phyloP scores from a whole-genome alignment of 805 yeast genomes.

The Sungouiella blattae region DNA sequence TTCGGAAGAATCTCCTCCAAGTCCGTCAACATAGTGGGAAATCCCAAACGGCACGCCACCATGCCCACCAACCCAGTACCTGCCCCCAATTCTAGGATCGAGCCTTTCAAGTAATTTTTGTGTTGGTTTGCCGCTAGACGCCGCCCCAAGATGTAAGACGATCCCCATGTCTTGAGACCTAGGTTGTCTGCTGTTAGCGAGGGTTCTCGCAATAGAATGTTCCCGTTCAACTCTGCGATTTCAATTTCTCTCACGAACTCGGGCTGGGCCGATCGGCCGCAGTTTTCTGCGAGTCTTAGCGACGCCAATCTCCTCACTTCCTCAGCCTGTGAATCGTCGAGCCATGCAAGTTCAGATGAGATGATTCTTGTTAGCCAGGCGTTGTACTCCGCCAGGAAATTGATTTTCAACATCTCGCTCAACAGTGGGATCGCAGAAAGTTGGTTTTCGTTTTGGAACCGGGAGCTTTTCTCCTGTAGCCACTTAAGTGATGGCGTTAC shows the following conservation, averaged over 20 bases:
- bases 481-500: conserved; percentile 38
- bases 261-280: conserved; percentile 84
- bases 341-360: conserved; percentile 49
- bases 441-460: conserved; percentile 20
- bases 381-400: conserved; percentile 36
- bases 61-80: conserved; percentile 95
- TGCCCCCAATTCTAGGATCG: conserved; percentile 78
- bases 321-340: conserved; percentile 28
- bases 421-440: conserved; percentile 24
- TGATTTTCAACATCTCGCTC: conserved; percentile 24
- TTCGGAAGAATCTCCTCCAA: conserved; percentile 74
- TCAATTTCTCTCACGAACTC: conserved; percentile 58
- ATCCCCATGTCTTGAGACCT: conserved; percentile 96
- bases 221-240: conserved; percentile 11
- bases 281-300: conserved; percentile 66
- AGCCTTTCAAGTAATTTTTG: conserved; percentile 17
- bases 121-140: conserved; percentile 41
- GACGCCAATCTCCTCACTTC: conserved; percentile 58
- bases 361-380: conserved; percentile 48
- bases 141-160: conserved; percentile 67
- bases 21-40: conserved; percentile 61
- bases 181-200: conserved; percentile 80
- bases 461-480: conserved; percentile 37
- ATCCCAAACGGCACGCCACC: conserved; percentile 53
- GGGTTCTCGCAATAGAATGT: conserved; percentile 64